These are phyloP conservation scores for Biscutella laevigata DNA, from an alignment of 441 rosid genomes.

Conservation along the genomic window DNA sequence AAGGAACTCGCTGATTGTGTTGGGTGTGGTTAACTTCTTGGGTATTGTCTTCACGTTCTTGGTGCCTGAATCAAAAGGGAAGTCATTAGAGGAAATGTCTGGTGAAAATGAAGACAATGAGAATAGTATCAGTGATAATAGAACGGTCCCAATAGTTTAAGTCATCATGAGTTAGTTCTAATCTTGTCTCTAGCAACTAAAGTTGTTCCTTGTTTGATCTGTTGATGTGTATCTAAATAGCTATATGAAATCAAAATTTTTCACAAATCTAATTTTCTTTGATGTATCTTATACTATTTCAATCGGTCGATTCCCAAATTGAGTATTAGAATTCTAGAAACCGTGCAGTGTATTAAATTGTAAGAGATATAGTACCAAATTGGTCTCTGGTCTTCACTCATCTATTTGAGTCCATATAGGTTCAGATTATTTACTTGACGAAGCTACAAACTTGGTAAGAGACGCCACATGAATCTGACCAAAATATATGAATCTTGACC, in stretches of 20 bases:
- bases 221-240: not conserved
- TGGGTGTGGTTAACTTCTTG: constrained; percentile 36
- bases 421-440: constrained; percentile 73
- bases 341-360: not conserved
- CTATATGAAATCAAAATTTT: not conserved
- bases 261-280: not conserved
- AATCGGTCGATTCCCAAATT: not conserved
- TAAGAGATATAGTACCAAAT: constrained; percentile 64
- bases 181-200: constrained; percentile 31
- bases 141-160: constrained; percentile 35
- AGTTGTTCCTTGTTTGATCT: constrained; percentile 19
- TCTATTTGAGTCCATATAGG: constrained; percentile 80
- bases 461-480: not conserved
- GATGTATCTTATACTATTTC: not conserved
- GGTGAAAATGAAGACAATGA: constrained; percentile 43
- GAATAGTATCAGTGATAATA: constrained; percentile 9
- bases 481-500: constrained; percentile 7
- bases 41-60: constrained; percentile 44
- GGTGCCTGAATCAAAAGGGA: constrained; percentile 57
- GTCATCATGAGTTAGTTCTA: too few relatives aligned
- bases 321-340: not conserved
- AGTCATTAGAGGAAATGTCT: constrained; percentile 47
- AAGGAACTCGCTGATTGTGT: constrained; percentile 34
- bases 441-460: constrained; percentile 51
- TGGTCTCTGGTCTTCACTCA: constrained; percentile 87